Conservation (phyloP, 169 alveolate species). For the Miamiensis avidus region DNA sequence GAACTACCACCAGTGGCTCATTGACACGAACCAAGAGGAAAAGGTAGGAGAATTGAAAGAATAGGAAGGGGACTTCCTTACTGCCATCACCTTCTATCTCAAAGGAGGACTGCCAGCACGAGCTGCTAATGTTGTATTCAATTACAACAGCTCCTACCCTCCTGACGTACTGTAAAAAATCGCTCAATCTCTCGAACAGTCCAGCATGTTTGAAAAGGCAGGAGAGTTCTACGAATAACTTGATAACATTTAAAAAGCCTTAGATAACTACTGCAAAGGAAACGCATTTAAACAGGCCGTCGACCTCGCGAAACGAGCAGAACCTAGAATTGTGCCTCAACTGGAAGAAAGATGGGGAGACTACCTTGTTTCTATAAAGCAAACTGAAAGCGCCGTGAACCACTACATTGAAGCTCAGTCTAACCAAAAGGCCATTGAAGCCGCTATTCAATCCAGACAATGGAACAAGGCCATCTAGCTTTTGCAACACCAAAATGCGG, state of each 20-base stretch:
- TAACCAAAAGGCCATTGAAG: slow-evolving; percentile 91
- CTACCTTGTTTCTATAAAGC: slow-evolving; percentile 76
- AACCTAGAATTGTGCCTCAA: slow-evolving; percentile 55
- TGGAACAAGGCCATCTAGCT: slow-evolving; percentile 93
- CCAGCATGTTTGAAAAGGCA: slow-evolving; percentile 90
- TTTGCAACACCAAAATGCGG: slow-evolving; percentile 82
- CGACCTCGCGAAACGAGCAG: slow-evolving; percentile 86
- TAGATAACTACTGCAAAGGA: slow-evolving; percentile 87
- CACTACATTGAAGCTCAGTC: slow-evolving; percentile 93
- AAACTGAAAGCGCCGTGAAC: slow-evolving; percentile 89
- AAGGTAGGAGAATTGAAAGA: slow-evolving; percentile 93
- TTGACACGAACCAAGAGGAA: slow-evolving; percentile 88
- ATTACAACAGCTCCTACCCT: slow-evolving; percentile 72
- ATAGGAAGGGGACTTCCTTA: slow-evolving; percentile 87
- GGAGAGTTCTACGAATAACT: slow-evolving; percentile 92
- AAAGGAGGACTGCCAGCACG: slow-evolving; percentile 93
- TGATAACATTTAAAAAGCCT: slow-evolving; percentile 84
- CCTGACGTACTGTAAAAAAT: slow-evolving; percentile 81
- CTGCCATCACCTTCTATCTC: slow-evolving; percentile 88
- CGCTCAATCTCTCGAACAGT: slow-evolving; percentile 75
- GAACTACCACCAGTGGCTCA: slow-evolving; percentile 89
- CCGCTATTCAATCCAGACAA: slow-evolving; percentile 89
- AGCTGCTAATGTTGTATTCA: slow-evolving; percentile 87
- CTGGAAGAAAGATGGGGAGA: slow-evolving; percentile 95
- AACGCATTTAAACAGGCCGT: slow-evolving; percentile 87